These are phyloP conservation scores for Citrus sp. DNA, from an alignment of 345 rosid genomes.

Conservation along the genomic window DNA sequence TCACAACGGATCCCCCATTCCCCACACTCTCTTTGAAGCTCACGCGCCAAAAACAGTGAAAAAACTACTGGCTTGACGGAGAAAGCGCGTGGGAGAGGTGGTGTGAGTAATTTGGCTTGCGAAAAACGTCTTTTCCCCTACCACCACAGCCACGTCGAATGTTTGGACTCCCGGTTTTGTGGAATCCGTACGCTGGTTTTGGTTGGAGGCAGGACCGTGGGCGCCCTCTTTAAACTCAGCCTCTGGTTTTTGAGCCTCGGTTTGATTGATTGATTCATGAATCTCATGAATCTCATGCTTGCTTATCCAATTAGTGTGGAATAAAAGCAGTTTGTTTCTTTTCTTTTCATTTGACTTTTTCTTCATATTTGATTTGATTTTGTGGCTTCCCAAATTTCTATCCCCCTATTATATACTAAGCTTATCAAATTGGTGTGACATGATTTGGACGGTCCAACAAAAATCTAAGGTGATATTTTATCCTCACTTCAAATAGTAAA, in stretches of 20 bases:
- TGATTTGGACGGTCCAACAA: background rate
- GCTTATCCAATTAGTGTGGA: slow-evolving; percentile 1
- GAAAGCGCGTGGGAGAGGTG: background rate
- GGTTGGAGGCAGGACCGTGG: background rate
- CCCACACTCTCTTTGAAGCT: background rate
- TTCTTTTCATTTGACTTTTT: background rate
- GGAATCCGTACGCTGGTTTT: slow-evolving; percentile 13
- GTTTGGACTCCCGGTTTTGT: slow-evolving; percentile 2
- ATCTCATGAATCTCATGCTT: background rate
- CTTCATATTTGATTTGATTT: background rate
- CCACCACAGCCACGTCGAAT: too few species aligned
- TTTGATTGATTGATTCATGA: background rate
- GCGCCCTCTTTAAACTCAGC: slow-evolving; percentile 1
- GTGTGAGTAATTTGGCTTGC: background rate
- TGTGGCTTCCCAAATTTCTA: background rate
- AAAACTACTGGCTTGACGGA: background rate
- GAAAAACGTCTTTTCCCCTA: background rate
- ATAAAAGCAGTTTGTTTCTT: background rate
- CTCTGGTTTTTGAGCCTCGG: background rate
- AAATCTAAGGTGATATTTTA: background rate
- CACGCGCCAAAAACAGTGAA: background rate
- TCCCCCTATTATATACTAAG: background rate
- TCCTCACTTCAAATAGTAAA: background rate
- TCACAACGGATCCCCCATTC: background rate
- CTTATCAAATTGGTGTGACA: background rate